Conservation (phyloP, 2,329 filamentous ascomycete species). For the Claviceps purpurea region DNA sequence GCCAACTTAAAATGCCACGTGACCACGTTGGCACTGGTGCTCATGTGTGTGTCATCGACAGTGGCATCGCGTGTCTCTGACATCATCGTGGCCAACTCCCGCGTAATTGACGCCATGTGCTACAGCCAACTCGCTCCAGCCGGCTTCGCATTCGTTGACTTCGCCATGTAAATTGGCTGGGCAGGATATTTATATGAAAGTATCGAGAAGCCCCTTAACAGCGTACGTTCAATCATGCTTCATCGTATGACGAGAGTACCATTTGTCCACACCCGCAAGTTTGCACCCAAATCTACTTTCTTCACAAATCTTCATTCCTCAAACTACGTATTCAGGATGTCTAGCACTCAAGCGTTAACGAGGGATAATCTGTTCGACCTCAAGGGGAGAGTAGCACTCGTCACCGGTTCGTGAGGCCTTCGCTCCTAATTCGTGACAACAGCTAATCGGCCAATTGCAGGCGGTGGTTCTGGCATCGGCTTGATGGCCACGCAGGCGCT, state of each 20-base stretch:
- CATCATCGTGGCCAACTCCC: too few species aligned
- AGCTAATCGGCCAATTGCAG: constrained; percentile 10
- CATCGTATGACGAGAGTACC: not conserved
- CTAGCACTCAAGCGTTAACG: constrained; percentile 16
- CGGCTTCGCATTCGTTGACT: too few species aligned
- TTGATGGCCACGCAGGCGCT: constrained; percentile 57
- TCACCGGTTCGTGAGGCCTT: constrained; percentile 23
- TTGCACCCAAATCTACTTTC: not conserved
- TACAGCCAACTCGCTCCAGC: too few species aligned
- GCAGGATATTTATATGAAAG: too few species aligned
- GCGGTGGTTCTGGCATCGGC: constrained; percentile 49
- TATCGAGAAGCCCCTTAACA: too few species aligned
- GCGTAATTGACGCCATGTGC: too few species aligned
- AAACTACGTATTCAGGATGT: constrained; percentile 1
- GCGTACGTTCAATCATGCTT: not conserved
- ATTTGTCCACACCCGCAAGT: not conserved
- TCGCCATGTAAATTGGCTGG: too few species aligned
- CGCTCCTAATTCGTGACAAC: not conserved
- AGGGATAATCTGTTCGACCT: constrained; percentile 28
- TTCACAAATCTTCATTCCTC: not conserved
- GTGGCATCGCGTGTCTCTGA: too few species aligned
- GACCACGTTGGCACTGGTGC: too few species aligned
- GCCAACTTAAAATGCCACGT: too few species aligned
- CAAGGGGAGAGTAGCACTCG: constrained; percentile 28
- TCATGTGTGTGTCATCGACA: too few species aligned